phyloP scores from a whole-genome alignment of 2,329 filamentous ascomycete genomes.

The Colletotrichum coccodes region DNA sequence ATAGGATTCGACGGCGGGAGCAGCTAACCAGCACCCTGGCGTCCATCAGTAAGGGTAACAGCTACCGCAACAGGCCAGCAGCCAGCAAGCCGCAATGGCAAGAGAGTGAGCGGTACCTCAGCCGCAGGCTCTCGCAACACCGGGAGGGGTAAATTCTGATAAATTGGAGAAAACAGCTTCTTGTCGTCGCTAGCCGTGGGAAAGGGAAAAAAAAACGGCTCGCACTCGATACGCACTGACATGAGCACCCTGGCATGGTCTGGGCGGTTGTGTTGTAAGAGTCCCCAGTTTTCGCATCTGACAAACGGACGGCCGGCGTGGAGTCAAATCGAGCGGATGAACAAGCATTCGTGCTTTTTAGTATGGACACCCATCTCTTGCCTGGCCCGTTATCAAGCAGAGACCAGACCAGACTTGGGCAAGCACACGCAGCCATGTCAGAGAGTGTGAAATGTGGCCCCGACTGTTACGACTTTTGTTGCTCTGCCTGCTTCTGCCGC shows the following conservation, averaged over 20 bases:
- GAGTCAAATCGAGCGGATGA: slow-evolving; percentile 31
- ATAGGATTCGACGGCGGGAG: background rate
- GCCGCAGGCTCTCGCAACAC: slow-evolving; percentile 16
- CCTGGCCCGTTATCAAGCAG: slow-evolving; percentile 24
- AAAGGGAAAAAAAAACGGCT: slow-evolving; percentile 5
- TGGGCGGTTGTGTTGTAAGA: slow-evolving; percentile 22
- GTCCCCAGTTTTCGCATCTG: slow-evolving; percentile 31
- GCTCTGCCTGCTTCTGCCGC: slow-evolving; percentile 8
- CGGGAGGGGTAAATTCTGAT: slow-evolving; percentile 31
- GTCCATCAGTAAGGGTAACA: background rate
- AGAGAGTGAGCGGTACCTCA: slow-evolving; percentile 7
- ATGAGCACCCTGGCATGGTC: slow-evolving; percentile 24
- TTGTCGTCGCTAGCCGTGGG: slow-evolving; percentile 10
- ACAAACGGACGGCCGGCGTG: slow-evolving; percentile 29
- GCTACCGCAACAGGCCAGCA: no score
- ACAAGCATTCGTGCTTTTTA: slow-evolving; percentile 32
- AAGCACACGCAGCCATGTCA: slow-evolving; percentile 16
- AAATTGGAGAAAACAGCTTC: slow-evolving; percentile 30
- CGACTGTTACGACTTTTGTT: slow-evolving; percentile 11
- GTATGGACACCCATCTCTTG: slow-evolving; percentile 23
- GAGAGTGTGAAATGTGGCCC: background rate
- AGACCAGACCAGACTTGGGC: slow-evolving; percentile 21
- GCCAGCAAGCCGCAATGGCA: background rate
- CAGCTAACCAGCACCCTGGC: background rate
- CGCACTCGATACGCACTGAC: slow-evolving; percentile 15